These are phyloP conservation scores for Chenopodium quinoa DNA, from an alignment of 148 eudicot species.

Conservation along the genomic window DNA sequence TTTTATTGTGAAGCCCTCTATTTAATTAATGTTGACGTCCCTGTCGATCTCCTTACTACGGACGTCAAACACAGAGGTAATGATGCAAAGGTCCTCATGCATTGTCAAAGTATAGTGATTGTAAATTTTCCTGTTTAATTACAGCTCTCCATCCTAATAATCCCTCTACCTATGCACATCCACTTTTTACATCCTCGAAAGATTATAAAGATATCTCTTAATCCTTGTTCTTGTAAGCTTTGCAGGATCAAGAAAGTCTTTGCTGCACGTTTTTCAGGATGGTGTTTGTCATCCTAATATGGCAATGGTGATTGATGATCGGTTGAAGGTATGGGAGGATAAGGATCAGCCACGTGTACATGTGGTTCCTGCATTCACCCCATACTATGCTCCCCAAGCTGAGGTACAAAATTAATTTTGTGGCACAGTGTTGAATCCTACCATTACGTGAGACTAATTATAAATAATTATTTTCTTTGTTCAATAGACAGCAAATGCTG, in stretches of 20 bases:
- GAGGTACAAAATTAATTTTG: slow-evolving; percentile 49
- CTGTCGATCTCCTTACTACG: too few relatives aligned
- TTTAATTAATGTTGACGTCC: too few relatives aligned
- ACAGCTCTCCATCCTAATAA: too few relatives aligned
- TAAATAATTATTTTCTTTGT: slow-evolving; percentile 13
- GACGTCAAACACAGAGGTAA: too few relatives aligned
- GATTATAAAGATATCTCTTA: neutral
- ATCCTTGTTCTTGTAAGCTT: slow-evolving; percentile 22
- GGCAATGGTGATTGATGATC: slow-evolving; percentile 99
- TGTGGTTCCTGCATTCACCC: slow-evolving; percentile 94
- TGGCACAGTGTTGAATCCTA: neutral
- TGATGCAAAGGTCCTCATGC: too few relatives aligned
- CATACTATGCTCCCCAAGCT: slow-evolving; percentile 96
- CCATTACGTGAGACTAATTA: slow-evolving; percentile 2
- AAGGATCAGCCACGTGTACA: slow-evolving; percentile 95
- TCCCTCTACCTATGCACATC: too few relatives aligned
- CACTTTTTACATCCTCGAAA: neutral
- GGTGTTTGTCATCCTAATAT: slow-evolving; percentile 86
- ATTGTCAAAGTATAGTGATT: too few relatives aligned
- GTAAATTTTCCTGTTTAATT: neutral
- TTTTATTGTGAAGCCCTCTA: too few relatives aligned
- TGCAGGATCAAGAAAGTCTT: slow-evolving; percentile 76
- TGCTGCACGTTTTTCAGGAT: slow-evolving; percentile 78
- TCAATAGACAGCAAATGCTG: slow-evolving; percentile 69
- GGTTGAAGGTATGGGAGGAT: slow-evolving; percentile 94